These are phyloP conservation scores for Hericium rajendrae DNA, from an alignment of 768 basidiomycete species.

Conservation along the genomic window DNA sequence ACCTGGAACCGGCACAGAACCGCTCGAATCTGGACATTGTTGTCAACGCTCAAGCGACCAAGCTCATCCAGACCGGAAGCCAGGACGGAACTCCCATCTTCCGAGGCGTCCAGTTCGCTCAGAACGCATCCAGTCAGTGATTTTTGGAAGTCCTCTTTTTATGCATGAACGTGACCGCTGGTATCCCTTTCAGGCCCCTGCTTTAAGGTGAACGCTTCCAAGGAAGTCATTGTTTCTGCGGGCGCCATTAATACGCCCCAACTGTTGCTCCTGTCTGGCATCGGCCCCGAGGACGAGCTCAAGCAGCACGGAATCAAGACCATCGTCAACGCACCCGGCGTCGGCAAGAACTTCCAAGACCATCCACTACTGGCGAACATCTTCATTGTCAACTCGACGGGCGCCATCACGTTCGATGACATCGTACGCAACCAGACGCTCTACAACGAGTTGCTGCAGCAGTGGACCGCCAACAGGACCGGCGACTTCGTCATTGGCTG, in stretches of 20 bases:
- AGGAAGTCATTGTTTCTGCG: conserved; percentile 1
- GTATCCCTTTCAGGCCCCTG: neutral
- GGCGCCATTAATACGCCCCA: conserved; percentile 1
- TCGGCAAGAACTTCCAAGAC: conserved; percentile 2
- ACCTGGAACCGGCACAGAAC: neutral
- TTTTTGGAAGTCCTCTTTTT: neutral
- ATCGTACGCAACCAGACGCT: neutral
- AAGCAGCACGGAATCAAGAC: neutral
- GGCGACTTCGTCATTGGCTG: neutral
- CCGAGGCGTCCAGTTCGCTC: conserved; percentile 1
- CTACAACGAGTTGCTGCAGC: neutral
- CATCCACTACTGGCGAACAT: neutral
- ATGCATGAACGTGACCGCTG: neutral
- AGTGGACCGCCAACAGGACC: neutral
- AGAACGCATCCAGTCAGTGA: neutral
- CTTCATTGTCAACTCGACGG: conserved; percentile 1
- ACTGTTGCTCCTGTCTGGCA: neutral
- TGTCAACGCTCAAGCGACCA: conserved; percentile 1
- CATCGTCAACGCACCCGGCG: neutral
- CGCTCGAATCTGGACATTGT: conserved; percentile 2
- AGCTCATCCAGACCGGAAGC: neutral
- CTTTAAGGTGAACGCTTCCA: neutral
- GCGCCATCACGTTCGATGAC: neutral
- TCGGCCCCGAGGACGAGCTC: neutral
- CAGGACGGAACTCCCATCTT: neutral